Conservation (phyloP, 768 basidiomycete genomes). For the Amanita pseudoporphyria region DNA sequence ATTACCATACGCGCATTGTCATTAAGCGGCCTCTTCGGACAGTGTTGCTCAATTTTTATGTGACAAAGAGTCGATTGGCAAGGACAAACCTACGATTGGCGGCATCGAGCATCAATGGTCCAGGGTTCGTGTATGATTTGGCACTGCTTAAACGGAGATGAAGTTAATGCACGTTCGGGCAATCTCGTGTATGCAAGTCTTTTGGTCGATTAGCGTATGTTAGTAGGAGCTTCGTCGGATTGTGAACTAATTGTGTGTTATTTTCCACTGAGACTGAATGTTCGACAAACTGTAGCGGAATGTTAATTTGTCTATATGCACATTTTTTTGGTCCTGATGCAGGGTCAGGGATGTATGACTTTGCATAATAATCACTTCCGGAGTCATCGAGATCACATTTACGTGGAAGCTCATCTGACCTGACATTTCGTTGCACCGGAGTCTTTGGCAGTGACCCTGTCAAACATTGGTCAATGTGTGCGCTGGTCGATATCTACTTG, state of each 20-base stretch:
- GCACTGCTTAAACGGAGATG: slow-evolving; percentile 13
- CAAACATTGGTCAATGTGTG: slow-evolving; percentile 50
- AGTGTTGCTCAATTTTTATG: slow-evolving; percentile 43
- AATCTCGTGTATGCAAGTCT: slow-evolving; percentile 33
- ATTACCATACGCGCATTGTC: not conserved
- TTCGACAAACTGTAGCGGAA: too few species aligned
- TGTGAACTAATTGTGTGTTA: slow-evolving; percentile 16
- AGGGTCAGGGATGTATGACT: slow-evolving; percentile 48
- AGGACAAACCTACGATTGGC: slow-evolving; percentile 44
- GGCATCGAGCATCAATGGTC: slow-evolving; percentile 34
- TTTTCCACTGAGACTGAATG: too few species aligned
- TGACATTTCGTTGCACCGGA: slow-evolving; percentile 51
- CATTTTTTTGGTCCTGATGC: slow-evolving; percentile 41
- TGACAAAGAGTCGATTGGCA: slow-evolving; percentile 36
- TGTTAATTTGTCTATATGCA: slow-evolving; percentile 46
- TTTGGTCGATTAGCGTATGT: slow-evolving; percentile 9
- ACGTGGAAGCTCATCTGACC: slow-evolving; percentile 41
- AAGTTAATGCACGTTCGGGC: slow-evolving; percentile 19
- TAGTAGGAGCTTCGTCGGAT: too few species aligned
- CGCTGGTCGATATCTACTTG: slow-evolving; percentile 40
- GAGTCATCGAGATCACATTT: slow-evolving; percentile 43
- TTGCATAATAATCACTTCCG: slow-evolving; percentile 37
- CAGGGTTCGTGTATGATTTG: slow-evolving; percentile 21
- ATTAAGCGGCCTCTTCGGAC: slow-evolving; percentile 5
- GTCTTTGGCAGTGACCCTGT: slow-evolving; percentile 41